phyloP scores from a whole-genome alignment of 176 grass and related monocot species.

The Avena eriantha region DNA sequence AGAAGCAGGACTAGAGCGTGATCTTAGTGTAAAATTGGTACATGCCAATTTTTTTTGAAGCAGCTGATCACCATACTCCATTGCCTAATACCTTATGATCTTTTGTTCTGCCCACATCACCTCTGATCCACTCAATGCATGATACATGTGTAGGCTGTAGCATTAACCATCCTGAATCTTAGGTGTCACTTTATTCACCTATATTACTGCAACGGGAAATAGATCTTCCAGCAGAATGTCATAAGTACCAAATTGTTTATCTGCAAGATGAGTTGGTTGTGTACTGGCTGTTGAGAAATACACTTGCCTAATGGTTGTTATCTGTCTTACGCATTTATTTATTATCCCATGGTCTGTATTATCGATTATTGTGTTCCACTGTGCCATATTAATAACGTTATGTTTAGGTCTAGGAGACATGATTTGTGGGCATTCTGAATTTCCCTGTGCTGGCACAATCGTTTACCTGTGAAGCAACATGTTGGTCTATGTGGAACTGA shows the following conservation, averaged over 20 bases:
- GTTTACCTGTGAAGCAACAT: conserved; percentile 28
- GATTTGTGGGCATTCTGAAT: conserved; percentile 1
- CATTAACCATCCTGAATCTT: conserved; percentile 1
- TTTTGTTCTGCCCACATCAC: background rate
- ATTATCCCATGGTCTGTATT: background rate
- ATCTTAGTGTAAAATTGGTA: background rate
- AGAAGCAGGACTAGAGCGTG: background rate
- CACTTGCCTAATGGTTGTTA: background rate
- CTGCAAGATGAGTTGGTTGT: conserved; percentile 16
- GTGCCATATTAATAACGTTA: background rate
- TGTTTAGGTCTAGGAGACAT: background rate
- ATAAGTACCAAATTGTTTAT: background rate
- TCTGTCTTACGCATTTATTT: background rate
- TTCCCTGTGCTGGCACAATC: background rate
- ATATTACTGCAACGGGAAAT: background rate
- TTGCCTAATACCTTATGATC: background rate
- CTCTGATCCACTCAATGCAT: background rate
- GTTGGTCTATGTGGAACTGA: background rate
- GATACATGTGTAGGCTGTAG: background rate
- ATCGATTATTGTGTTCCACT: background rate
- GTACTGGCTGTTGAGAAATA: background rate
- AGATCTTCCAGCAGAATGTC: background rate
- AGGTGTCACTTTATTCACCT: background rate
- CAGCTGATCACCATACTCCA: background rate
- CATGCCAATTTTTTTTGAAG: background rate